These are phyloP conservation scores for Myriangium duriaei DNA, from an alignment of 2,329 filamentous ascomycete genomes.

Conservation along the genomic window DNA sequence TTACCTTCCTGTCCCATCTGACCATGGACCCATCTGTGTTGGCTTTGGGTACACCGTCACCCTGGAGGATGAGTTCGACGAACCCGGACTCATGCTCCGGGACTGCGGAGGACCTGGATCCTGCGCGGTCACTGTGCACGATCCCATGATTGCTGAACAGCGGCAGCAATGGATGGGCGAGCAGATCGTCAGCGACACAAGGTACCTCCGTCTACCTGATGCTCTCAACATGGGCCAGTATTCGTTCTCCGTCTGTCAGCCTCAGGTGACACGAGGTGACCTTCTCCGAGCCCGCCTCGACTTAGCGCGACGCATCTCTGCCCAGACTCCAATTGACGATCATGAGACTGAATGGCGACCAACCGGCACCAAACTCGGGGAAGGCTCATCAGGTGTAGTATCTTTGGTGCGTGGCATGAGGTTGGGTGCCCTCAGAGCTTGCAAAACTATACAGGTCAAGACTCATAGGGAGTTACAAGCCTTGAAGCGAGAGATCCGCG, in stretches of 20 bases:
- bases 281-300: too few species aligned
- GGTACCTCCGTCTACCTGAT: too few species aligned
- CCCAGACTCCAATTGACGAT: too few species aligned
- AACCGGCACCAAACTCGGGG: not conserved
- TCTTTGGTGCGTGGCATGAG: not conserved
- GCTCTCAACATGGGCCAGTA: too few species aligned
- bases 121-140: not conserved
- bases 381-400: not conserved
- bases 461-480: not conserved
- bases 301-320: too few species aligned
- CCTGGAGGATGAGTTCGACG: not conserved
- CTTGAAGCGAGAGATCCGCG: not conserved
- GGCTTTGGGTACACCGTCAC: not conserved
- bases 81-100: not conserved
- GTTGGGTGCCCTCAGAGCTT: not conserved
- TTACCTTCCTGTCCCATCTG: not conserved
- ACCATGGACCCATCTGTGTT: not conserved
- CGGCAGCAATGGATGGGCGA: not conserved
- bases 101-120: not conserved
- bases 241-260: not conserved
- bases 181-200: too few species aligned
- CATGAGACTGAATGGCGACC: not conserved
- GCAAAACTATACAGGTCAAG: not conserved
- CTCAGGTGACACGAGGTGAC: too few species aligned
- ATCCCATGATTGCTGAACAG: not conserved